Evolutionary conservation across 2,329 filamentous ascomycete species (phyloP), one percentile per base, ranked within the genome.

Genomic region (Phyllachora maydis): DNA sequence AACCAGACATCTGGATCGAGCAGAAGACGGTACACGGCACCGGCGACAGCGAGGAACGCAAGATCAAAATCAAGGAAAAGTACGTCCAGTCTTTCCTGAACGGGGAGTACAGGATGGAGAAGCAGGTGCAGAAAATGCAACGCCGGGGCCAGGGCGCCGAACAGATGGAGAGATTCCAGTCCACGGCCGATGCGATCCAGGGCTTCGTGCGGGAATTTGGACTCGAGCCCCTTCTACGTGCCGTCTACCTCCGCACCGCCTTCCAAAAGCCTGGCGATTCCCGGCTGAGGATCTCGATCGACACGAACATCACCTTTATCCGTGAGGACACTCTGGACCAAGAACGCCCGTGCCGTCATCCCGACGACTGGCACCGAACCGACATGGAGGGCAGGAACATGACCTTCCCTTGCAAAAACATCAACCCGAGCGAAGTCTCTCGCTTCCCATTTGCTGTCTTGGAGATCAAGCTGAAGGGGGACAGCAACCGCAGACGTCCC

Each of bases 201-300:
- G 54, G 59, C 1, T 85, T 91, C 37, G 69, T 93, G 42, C 65
- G 67, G 38, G 61, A 76, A 22, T 67, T 78, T 38, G 63, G 76
- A 26, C 56, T 98, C 10, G 68, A 85, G 42, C 88, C 88, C 4
- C 64, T 92, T 16, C 48, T 98, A 25, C 70, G 88, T 23, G 88
- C 88, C 31, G 92, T 91, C 49, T 95, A 95, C 45, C 77, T 72
- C 18, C 76, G 88, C 31, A 91, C 82, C 1, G 88, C 88, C 1
- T 98, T 95, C 54, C 88, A 98, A 48, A 92, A 92, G 34, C 88
- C 88, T 5, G 69, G 78, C 9, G 83, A 98, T 42, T 71, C 90
- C 45, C 74, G 78, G 11, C 72, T 98, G 22, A 71, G 88, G 26
- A 78, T 98, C 36, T 83, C 82, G 5, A 76, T 98, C 29, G 88